Percentiles rank a stretch among this genome's conserved stretches.
Conservation (phyloP, 2,329 filamentous ascomycete genomes). For the Monilinia fructicola region DNA sequence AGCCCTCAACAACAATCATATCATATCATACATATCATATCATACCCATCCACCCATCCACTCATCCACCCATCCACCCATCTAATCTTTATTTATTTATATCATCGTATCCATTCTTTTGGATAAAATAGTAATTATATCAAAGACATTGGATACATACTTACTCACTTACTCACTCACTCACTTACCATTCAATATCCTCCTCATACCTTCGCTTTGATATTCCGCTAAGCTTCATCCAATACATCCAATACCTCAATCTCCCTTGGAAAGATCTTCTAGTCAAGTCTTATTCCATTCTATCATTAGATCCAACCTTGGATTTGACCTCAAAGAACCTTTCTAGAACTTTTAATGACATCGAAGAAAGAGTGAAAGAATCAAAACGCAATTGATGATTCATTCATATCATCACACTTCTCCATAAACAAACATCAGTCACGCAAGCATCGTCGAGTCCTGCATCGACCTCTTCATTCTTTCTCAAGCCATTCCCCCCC, state of each 20-base stretch:
- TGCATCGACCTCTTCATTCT: background rate
- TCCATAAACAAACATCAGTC: background rate
- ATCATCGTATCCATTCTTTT: background rate
- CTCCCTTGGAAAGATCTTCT: background rate
- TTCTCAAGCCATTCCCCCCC: background rate
- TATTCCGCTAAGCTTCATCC: background rate
- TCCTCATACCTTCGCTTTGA: constrained; percentile 11
- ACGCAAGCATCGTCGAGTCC: background rate
- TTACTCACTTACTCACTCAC: background rate
- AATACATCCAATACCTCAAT: background rate
- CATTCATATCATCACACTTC: background rate
- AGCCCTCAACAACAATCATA: too few species aligned
- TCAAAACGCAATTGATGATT: too few species aligned
- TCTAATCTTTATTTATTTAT: background rate
- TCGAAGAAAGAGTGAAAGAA: background rate
- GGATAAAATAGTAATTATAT: background rate
- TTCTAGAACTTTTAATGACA: constrained; percentile 2
- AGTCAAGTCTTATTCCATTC: background rate
- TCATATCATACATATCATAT: too few species aligned
- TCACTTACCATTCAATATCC: background rate
- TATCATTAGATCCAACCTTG: constrained; percentile 15
- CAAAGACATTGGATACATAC: too few species aligned
- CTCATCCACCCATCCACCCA: too few species aligned
- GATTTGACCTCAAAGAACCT: background rate
- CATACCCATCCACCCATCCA: too few species aligned